Conservation (phyloP, 177 flowering plant species). For the Vitis hybrid region DNA sequence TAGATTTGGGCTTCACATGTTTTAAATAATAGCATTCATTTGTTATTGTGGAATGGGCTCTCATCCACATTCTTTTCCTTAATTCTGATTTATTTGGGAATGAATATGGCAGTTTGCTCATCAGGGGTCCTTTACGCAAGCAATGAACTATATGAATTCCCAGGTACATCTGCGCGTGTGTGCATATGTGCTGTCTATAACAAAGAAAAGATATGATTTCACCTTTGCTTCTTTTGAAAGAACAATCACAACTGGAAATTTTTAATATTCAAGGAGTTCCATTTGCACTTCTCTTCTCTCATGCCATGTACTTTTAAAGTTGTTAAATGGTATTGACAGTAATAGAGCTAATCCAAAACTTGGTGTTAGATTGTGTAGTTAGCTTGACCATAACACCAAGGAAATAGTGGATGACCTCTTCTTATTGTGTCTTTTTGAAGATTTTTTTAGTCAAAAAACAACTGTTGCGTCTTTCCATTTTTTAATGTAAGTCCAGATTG, state of each 20-base stretch:
- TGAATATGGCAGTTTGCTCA: conserved; percentile 23
- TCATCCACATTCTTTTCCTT: not conserved
- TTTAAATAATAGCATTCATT: not conserved
- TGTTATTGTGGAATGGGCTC: not conserved
- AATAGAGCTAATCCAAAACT: not conserved
- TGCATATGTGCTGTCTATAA: not conserved
- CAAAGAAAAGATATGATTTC: not conserved
- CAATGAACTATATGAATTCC: conserved; percentile 25
- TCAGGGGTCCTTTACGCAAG: conserved; percentile 28
- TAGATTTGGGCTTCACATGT: not conserved
- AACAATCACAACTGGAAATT: not conserved
- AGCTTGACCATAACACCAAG: not conserved
- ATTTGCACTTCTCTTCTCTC: not conserved
- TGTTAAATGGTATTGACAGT: not conserved
- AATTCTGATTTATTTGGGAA: conserved; percentile 6
- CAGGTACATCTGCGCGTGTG: conserved; percentile 23
- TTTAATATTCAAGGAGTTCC: not conserved
- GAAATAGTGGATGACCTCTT: not conserved
- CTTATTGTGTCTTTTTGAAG: too few species aligned
- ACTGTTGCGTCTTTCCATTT: too few species aligned
- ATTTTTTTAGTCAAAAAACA: too few species aligned
- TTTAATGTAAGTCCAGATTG: too few species aligned
- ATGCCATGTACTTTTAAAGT: not conserved
- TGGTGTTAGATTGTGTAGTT: not conserved
- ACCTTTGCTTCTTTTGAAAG: not conserved